phyloP scores from a whole-genome alignment of 768 basidiomycete genomes.

The Psilocybe azurescens region DNA sequence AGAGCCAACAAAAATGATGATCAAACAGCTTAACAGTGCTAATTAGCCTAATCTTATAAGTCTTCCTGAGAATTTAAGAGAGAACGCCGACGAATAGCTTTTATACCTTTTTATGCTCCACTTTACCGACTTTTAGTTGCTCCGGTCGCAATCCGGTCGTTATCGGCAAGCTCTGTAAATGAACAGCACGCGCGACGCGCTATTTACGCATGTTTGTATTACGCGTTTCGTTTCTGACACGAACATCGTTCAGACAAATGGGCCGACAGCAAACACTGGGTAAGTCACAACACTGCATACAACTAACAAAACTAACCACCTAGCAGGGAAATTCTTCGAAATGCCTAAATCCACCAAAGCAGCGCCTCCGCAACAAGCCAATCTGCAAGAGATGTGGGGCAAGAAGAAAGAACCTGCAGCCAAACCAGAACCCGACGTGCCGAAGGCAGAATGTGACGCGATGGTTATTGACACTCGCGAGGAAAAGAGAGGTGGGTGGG shows the following conservation, averaged over 20 bases:
- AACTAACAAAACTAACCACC: background rate
- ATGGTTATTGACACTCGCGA: conserved; percentile 37
- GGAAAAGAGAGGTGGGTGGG: conserved; percentile 26
- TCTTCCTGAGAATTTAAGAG: too few relatives aligned
- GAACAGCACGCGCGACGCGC: conserved; percentile 39
- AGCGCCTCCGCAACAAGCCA: conserved; percentile 79
- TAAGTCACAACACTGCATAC: conserved; percentile 28
- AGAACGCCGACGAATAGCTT: too few relatives aligned
- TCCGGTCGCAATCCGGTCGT: background rate
- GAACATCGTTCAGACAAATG: conserved; percentile 47
- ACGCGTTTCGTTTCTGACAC: conserved; percentile 39
- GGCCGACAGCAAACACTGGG: conserved; percentile 78
- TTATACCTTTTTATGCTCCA: too few relatives aligned
- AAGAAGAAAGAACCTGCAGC: conserved; percentile 41
- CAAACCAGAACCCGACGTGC: conserved; percentile 17
- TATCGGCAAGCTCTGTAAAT: background rate
- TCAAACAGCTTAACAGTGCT: too few relatives aligned
- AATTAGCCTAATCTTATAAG: too few relatives aligned
- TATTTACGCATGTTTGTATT: conserved; percentile 51
- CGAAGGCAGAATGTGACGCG: conserved; percentile 28
- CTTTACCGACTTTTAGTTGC: too few relatives aligned
- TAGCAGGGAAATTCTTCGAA: conserved; percentile 73
- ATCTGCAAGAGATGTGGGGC: conserved; percentile 76
- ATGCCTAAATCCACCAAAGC: conserved; percentile 74
- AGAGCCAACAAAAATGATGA: too few relatives aligned